Evolutionary conservation across 257 asterid species (phyloP).

Genomic region (Scutellaria barbata): DNA sequence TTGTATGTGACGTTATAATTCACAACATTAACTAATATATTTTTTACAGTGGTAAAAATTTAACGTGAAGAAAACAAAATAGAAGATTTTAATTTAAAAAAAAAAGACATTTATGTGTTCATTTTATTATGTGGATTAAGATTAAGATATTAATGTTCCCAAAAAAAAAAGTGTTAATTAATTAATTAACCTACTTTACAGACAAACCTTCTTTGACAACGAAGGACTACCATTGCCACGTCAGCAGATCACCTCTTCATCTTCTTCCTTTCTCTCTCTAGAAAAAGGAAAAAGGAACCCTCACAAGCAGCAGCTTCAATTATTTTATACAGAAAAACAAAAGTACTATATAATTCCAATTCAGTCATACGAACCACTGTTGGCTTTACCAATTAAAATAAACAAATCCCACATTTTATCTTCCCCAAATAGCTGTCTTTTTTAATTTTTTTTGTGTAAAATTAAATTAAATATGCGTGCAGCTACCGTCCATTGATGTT

Average conservation of each 20-base stretch:
- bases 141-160: too few species aligned
- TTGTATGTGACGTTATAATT: too few species aligned
- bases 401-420: conserved; percentile 28
- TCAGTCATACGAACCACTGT: conserved; percentile 2
- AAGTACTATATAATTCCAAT: conserved; percentile 18
- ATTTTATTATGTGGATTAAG: too few species aligned
- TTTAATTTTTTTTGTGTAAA: not conserved
- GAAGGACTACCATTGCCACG: conserved; percentile 39
- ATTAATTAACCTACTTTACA: conserved; percentile 25
- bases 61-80: too few species aligned
- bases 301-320: conserved; percentile 18
- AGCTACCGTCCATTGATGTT: conserved; percentile 30
- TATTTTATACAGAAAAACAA: conserved; percentile 29
- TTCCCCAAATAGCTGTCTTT: conserved; percentile 35
- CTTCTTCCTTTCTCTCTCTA: conserved; percentile 22
- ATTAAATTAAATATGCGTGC: conserved; percentile 18
- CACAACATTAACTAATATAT: too few species aligned
- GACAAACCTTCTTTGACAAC: conserved; percentile 36
- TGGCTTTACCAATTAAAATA: conserved; percentile 15
- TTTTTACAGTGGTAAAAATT: too few species aligned
- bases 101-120: too few species aligned
- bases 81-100: too few species aligned
- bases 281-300: not conserved
- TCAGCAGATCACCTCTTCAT: conserved; percentile 19
- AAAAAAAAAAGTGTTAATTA: too few species aligned